phyloP scores from a whole-genome alignment of 371 early-diverging fungal species.

The Nosema muscidifuracis region DNA sequence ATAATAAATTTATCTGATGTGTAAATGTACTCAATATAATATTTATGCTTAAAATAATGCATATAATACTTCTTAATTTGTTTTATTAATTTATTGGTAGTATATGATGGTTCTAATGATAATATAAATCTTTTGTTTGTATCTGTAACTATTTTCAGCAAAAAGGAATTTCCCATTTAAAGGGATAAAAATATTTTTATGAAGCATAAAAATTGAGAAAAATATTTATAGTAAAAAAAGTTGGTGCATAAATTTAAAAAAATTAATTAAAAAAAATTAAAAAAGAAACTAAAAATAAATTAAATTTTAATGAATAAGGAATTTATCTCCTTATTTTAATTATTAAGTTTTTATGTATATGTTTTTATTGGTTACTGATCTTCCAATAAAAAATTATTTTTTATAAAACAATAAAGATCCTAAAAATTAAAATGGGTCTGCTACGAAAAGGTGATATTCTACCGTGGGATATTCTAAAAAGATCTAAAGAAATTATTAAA shows the following conservation, averaged over 20 bases:
- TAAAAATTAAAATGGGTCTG: slow-evolving; percentile 44
- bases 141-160: background rate
- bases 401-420: too few relatives aligned
- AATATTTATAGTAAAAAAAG: too few relatives aligned
- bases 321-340: too few relatives aligned
- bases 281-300: too few relatives aligned
- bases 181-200: too few relatives aligned
- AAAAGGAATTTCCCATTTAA: background rate
- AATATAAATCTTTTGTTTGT: slow-evolving; percentile 1
- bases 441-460: slow-evolving; percentile 35
- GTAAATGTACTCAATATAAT: background rate
- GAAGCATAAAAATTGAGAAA: too few relatives aligned
- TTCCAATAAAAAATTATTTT: too few relatives aligned
- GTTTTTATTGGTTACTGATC: too few relatives aligned
- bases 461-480: slow-evolving; percentile 37
- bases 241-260: too few relatives aligned
- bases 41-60: background rate
- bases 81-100: background rate
- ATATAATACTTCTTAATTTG: background rate
- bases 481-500: slow-evolving; percentile 36
- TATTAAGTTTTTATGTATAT: too few relatives aligned
- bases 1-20: slow-evolving; percentile 1
- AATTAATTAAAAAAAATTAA: too few relatives aligned
- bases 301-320: too few relatives aligned
- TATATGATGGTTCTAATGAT: background rate